These are phyloP conservation scores for Leccinum subatratum DNA, from an alignment of 1,284 basidiomycete genomes.

Conservation along the genomic window DNA sequence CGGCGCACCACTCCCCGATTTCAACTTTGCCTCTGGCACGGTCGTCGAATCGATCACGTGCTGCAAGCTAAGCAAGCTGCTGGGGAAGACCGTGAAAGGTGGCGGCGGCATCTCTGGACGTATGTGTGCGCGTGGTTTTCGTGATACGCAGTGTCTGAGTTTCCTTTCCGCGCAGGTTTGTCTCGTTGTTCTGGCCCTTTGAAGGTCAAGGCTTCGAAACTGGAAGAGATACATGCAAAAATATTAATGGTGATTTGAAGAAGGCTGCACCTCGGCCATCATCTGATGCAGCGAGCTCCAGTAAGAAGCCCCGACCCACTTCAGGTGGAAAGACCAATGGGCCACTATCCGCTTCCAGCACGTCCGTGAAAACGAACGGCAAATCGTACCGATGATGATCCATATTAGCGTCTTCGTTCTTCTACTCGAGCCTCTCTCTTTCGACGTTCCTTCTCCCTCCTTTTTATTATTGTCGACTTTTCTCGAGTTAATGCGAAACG, in stretches of 20 bases:
- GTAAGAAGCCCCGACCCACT: conserved; percentile 53
- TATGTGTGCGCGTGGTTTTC: conserved; percentile 42
- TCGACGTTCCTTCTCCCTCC: conserved; percentile 9
- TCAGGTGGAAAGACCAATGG: conserved; percentile 49
- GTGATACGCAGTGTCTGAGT: conserved; percentile 12
- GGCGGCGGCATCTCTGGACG: conserved; percentile 95
- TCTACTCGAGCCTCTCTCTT: conserved; percentile 10
- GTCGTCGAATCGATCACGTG: conserved; percentile 85
- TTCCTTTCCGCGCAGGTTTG: conserved; percentile 53
- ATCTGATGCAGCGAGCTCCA: conserved; percentile 36
- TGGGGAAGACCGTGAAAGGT: conserved; percentile 77
- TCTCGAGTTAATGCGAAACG: conserved; percentile 23
- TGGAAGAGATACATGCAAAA: conserved; percentile 90
- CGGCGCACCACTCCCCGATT: too few relatives aligned
- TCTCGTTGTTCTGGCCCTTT: conserved; percentile 96
- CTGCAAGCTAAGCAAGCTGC: conserved; percentile 71
- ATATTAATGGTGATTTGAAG: conserved; percentile 89
- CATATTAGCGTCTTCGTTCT: conserved; percentile 4
- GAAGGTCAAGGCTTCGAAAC: conserved; percentile 87
- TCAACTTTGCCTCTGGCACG: too few relatives aligned
- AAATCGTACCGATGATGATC: conserved; percentile 29
- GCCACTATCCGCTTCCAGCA: conserved; percentile 30
- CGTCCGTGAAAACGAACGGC: conserved; percentile 34
- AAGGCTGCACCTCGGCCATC: conserved; percentile 55
- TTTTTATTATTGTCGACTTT: conserved; percentile 23